A percentile compares a stretch with the other conserved stretches of the same genome.
phyloP scores from a whole-genome alignment of 768 basidiomycete genomes.

The Kwoniella shandongensis region DNA sequence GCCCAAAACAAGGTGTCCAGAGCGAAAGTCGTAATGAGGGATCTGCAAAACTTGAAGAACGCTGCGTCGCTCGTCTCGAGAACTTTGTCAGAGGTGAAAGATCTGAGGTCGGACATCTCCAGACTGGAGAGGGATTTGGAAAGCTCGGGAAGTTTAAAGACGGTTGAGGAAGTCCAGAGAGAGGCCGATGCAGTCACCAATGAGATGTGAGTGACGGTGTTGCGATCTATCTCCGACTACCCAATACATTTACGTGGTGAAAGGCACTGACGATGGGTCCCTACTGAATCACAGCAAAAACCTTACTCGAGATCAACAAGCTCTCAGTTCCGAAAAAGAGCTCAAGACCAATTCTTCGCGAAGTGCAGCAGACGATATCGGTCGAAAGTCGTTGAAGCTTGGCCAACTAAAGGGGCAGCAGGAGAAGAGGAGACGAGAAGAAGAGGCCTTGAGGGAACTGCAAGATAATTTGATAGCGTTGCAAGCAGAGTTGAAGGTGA shows the following conservation, averaged over 20 bases:
- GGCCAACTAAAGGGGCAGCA: conserved; percentile 35
- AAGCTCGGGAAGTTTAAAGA: conserved; percentile 72
- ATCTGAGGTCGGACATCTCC: conserved; percentile 63
- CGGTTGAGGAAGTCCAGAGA: conserved; percentile 77
- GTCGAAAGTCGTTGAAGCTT: conserved; percentile 34
- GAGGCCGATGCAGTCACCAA: conserved; percentile 67
- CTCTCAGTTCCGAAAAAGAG: conserved; percentile 36
- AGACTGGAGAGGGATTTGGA: conserved; percentile 69
- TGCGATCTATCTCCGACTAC: too few species aligned
- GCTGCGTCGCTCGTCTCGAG: conserved; percentile 44
- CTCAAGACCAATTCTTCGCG: conserved; percentile 33
- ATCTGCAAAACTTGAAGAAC: conserved; percentile 59
- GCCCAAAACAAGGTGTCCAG: conserved; percentile 59
- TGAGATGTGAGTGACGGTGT: conserved; percentile 67
- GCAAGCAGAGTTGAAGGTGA: conserved; percentile 41
- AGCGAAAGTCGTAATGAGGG: conserved; percentile 60
- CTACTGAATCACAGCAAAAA: conserved; percentile 43
- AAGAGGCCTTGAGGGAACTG: conserved; percentile 41
- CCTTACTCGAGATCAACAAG: conserved; percentile 35
- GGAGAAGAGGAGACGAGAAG: conserved; percentile 33
- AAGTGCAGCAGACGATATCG: conserved; percentile 30
- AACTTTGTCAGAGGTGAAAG: conserved; percentile 49
- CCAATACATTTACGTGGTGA: not conserved
- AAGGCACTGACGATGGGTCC: too few species aligned
- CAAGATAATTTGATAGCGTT: conserved; percentile 26